A percentile compares a stretch with the other conserved stretches of the same genome.
phyloP scores from a whole-genome alignment of 441 rosid genomes.

The Pelargonium australe region DNA sequence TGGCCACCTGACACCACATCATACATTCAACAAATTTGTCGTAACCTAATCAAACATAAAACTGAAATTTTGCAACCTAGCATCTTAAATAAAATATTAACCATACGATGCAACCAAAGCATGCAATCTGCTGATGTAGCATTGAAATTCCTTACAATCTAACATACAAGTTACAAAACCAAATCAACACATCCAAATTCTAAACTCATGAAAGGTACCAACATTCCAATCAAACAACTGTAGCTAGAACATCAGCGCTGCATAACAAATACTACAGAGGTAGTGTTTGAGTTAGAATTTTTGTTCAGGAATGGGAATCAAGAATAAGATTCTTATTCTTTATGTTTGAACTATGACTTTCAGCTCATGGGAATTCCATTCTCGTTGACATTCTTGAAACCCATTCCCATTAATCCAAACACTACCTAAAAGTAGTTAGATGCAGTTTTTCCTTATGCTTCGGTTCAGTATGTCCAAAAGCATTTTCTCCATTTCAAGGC shows the following conservation, averaged over 20 bases:
- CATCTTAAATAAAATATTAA: background rate
- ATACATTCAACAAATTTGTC: background rate
- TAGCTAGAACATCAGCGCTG: background rate
- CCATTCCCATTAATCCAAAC: too few relatives aligned
- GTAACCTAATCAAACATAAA: background rate
- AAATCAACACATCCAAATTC: too few relatives aligned
- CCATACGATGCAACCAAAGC: background rate
- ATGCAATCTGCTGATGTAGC: background rate
- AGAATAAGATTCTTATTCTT: too few relatives aligned
- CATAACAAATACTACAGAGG: background rate
- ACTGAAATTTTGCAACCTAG: background rate
- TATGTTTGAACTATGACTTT: too few relatives aligned
- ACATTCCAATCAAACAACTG: background rate
- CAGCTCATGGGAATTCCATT: too few relatives aligned
- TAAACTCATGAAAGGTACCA: too few relatives aligned
- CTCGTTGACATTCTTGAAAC: too few relatives aligned
- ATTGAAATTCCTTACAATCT: background rate
- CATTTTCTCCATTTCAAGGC: background rate
- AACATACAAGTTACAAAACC: background rate
- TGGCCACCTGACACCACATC: slow-evolving; percentile 36
- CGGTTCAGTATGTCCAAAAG: background rate
- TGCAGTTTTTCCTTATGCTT: too few relatives aligned
- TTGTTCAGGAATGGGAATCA: too few relatives aligned
- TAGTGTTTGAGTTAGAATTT: too few relatives aligned
- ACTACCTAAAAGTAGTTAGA: too few relatives aligned